These are phyloP conservation scores for Ophiostoma angusticollis DNA, from an alignment of 2,329 filamentous ascomycete genomes.

Conservation along the genomic window DNA sequence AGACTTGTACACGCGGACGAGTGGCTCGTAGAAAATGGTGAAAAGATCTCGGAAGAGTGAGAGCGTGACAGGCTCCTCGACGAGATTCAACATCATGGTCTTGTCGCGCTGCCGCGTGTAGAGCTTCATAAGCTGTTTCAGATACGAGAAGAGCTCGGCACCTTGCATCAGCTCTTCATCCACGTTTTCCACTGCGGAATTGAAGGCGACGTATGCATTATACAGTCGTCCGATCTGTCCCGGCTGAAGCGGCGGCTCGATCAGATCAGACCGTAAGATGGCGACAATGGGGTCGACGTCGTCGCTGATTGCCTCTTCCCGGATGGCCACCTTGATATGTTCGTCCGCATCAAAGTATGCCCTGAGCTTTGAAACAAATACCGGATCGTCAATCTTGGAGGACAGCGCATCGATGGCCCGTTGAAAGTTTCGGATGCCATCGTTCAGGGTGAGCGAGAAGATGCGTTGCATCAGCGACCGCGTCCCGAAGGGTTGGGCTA, in stretches of 20 bases:
- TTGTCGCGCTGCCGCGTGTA: constrained; percentile 88
- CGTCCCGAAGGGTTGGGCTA: constrained; percentile 86
- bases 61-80: constrained; percentile 95
- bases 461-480: constrained; percentile 88
- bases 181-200: constrained; percentile 80
- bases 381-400: constrained; percentile 65
- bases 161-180: constrained; percentile 82
- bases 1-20: constrained; percentile 95
- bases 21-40: constrained; percentile 96
- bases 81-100: constrained; percentile 89
- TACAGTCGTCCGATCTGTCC: constrained; percentile 75
- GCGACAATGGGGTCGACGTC: constrained; percentile 75
- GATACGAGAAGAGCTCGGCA: constrained; percentile 80
- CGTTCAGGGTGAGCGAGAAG: constrained; percentile 80
- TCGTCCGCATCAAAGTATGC: constrained; percentile 67
- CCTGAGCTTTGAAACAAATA: constrained; percentile 70
- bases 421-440: constrained; percentile 79
- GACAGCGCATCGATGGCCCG: constrained; percentile 70
- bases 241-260: constrained; percentile 56
- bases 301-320: constrained; percentile 59
- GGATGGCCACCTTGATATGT: constrained; percentile 58
- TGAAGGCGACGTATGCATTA: constrained; percentile 94
- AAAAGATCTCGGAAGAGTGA: constrained; percentile 92
- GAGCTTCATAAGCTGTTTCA: constrained; percentile 90
- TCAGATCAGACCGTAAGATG: constrained; percentile 65